Evolutionary conservation across 176 grass and related monocot species (phyloP).

Genomic region (Pontederia paniculata): DNA sequence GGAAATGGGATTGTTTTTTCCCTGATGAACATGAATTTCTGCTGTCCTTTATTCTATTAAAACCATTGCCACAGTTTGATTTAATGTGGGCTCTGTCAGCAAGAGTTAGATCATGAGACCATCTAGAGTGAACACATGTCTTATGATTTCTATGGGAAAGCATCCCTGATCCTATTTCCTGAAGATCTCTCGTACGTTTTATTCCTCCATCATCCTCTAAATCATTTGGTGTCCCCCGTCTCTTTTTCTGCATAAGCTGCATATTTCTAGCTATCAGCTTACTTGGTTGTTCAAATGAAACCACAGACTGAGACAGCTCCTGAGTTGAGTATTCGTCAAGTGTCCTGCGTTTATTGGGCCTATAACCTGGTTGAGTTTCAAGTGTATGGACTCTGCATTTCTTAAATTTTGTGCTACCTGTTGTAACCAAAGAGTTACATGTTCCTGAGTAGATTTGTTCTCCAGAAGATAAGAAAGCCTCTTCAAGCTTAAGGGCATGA

Average conservation of each 20-base stretch:
- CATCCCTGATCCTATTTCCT: conserved; percentile 61
- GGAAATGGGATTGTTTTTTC: conserved; percentile 73
- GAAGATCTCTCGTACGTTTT: conserved; percentile 85
- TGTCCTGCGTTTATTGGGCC: conserved; percentile 24
- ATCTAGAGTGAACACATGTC: conserved; percentile 19
- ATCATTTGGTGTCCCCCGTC: conserved; percentile 47
- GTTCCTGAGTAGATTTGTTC: conserved; percentile 24
- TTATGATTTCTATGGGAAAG: conserved; percentile 38
- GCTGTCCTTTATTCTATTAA: conserved; percentile 31
- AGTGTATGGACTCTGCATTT: conserved; percentile 27
- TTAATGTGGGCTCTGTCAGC: conserved; percentile 26
- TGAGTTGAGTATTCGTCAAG: conserved; percentile 37
- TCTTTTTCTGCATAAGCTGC: conserved; percentile 36
- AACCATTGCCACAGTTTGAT: conserved; percentile 35
- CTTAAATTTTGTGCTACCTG: conserved; percentile 38
- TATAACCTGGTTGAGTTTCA: conserved; percentile 34
- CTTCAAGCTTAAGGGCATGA: conserved; percentile 95
- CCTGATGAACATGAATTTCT: conserved; percentile 41
- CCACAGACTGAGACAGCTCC: conserved; percentile 36
- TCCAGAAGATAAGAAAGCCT: conserved; percentile 35
- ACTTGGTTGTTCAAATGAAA: conserved; percentile 35
- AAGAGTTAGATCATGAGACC: conserved; percentile 31
- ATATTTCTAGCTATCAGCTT: conserved; percentile 19
- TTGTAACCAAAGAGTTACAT: background rate
- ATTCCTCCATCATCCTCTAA: conserved; percentile 54